A percentile compares a stretch with the other conserved stretches of the same genome.
Evolutionary conservation across 441 rosid genomes (phyloP).

Genomic region (Arabidopsis lyrata): DNA sequence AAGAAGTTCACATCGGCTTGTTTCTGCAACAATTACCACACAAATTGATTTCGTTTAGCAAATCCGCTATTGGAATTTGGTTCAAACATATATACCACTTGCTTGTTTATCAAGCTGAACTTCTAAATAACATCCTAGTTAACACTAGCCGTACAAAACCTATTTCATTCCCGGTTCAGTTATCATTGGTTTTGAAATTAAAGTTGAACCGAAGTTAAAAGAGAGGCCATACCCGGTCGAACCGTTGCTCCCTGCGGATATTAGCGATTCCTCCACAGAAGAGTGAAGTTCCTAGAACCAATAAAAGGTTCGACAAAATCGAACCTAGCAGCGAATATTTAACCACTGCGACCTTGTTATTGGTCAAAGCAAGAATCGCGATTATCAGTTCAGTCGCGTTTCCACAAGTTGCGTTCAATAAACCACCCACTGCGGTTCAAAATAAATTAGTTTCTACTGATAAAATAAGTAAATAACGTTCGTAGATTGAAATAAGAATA

Average conservation of each 20-base stretch:
- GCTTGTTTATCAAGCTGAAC: not conserved
- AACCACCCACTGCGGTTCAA: constrained; percentile 60
- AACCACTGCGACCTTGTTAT: constrained; percentile 57
- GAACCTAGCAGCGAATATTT: constrained; percentile 70
- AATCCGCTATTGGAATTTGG: not conserved
- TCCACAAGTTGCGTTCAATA: constrained; percentile 74
- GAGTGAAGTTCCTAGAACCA: constrained; percentile 70
- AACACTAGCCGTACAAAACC: not conserved
- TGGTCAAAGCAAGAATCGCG: constrained; percentile 62
- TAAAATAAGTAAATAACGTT: not conserved
- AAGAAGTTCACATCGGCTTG: constrained; percentile 87
- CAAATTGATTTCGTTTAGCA: not conserved
- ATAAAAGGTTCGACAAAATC: constrained; percentile 66
- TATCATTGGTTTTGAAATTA: not conserved
- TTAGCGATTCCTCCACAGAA: constrained; percentile 70
- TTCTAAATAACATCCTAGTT: not conserved
- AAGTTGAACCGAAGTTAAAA: constrained; percentile 7
- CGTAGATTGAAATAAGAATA: not conserved
- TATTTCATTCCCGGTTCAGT: constrained; percentile 1
- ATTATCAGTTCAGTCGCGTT: constrained; percentile 78
- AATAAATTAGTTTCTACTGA: not conserved
- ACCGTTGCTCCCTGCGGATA: constrained; percentile 57
- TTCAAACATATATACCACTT: not conserved
- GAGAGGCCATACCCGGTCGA: constrained; percentile 58
- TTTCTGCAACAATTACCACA: constrained; percentile 52